These are phyloP conservation scores for Arctostaphylos glauca DNA, from an alignment of 148 eudicot genomes.

Conservation along the genomic window DNA sequence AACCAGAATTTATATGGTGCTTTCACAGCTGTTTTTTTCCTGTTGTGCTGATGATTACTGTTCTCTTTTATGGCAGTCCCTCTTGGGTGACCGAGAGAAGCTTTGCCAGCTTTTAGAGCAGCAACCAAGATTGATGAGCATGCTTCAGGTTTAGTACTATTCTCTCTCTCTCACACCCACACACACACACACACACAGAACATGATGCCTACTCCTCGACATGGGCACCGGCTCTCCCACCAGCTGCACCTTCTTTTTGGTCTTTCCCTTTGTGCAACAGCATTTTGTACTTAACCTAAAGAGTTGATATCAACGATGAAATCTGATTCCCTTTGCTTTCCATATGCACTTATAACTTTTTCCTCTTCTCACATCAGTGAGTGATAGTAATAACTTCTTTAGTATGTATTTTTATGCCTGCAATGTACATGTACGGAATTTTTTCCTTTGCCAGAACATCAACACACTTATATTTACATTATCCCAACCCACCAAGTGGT, in stretches of 20 bases:
- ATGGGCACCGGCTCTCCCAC: neutral
- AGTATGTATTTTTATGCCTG: neutral
- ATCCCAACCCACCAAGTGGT: neutral
- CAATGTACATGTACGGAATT: neutral
- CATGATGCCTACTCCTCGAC: neutral
- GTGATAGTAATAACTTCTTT: neutral
- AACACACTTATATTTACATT: neutral
- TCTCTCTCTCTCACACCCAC: neutral
- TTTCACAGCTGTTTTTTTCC: neutral
- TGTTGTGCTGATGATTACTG: slow-evolving; percentile 18
- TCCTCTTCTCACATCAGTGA: neutral
- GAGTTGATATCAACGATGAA: neutral
- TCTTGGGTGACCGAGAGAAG: slow-evolving; percentile 88
- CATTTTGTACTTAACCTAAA: neutral
- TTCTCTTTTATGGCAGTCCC: slow-evolving; percentile 44
- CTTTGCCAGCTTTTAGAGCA: slow-evolving; percentile 92
- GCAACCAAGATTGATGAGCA: slow-evolving; percentile 94
- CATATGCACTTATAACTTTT: neutral
- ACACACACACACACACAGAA: neutral
- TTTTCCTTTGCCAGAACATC: neutral
- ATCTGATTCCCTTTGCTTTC: neutral
- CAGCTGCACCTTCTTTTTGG: neutral
- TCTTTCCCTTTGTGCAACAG: neutral
- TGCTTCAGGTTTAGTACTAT: slow-evolving; percentile 78
- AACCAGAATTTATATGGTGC: neutral